Conservation (phyloP, 2,329 filamentous ascomycete species). For the Colletotrichum sojae region DNA sequence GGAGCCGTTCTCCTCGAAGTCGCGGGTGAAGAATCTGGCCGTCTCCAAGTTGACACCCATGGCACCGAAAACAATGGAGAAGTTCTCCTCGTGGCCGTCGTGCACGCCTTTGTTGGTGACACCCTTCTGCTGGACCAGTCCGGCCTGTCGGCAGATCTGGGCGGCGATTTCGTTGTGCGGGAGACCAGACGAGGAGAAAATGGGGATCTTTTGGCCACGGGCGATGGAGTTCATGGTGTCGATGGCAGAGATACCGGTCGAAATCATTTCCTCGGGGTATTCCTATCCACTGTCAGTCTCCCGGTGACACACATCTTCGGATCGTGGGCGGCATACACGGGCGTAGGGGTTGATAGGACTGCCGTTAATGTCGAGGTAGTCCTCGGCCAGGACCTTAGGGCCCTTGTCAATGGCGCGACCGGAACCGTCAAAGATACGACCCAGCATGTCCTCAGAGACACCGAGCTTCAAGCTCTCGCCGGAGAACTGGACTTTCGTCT, state of each 20-base stretch:
- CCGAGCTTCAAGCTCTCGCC: slow-evolving; percentile 98
- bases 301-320: slow-evolving; percentile 3
- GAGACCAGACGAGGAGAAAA: slow-evolving; percentile 98
- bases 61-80: slow-evolving; percentile 98
- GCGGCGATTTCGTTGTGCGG: slow-evolving; percentile 99
- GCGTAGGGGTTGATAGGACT: slow-evolving; percentile 99
- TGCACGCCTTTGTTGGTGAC: slow-evolving; percentile 93
- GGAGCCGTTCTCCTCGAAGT: slow-evolving; percentile 99
- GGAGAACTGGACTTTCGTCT: slow-evolving; percentile 98
- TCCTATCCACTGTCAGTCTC: slow-evolving; percentile 69
- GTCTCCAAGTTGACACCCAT: slow-evolving; percentile 99
- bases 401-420: slow-evolving; percentile 99
- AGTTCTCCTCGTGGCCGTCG: slow-evolving; percentile 98
- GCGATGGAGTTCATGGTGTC: slow-evolving; percentile 99
- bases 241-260: slow-evolving; percentile 98
- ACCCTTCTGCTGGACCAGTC: slow-evolving; percentile 85
- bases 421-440: slow-evolving; percentile 98
- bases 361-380: slow-evolving; percentile 99
- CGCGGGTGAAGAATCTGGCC: slow-evolving; percentile 96
- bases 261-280: slow-evolving; percentile 99
- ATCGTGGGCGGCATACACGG: slow-evolving; percentile 72
- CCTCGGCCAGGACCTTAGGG: slow-evolving; percentile 96
- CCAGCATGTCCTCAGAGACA: slow-evolving; percentile 99
- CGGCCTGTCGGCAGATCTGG: slow-evolving; percentile 97
- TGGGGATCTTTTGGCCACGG: slow-evolving; percentile 99